Evolutionary conservation across 176 grass and related monocot genomes (phyloP), one percentile per base, ranked within the genome.

Genomic region (Puccinellia tenuiflora): DNA sequence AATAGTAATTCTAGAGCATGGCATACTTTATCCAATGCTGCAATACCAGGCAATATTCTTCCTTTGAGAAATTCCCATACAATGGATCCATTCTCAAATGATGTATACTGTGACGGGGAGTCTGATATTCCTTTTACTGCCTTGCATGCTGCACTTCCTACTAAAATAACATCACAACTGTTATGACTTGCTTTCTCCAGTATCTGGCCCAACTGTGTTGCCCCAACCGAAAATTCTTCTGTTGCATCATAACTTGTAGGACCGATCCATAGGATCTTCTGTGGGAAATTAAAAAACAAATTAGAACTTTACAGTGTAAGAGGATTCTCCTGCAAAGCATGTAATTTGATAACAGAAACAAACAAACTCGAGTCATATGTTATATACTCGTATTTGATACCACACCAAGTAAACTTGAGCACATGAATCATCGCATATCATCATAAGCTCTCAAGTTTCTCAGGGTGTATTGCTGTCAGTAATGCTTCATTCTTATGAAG

Each of bases 61-160:
- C 92, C 92, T 93, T 92, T 94, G 34, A 98, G 90, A 69, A 95
- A 98, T 73, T 98, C 92, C 95, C 88, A 98, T 71, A 95, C 84
- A 82, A 90, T 85, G 80, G 88, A 86, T 50, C 85, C 75, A 84
- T 86, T 95, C 81, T 84, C 81, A 63, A 93, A 90, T 79, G 83
- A 38, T 64, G 45, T 77, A 85, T 80, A 92, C 64, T 79, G 79
- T 18, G 79, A 86, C 69, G 35, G 84, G 31, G 28, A 82, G 84
- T 65, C 77, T 21, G 67, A 66, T 42, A 81, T 90, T 65, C 79
- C 76, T 85, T 64, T 65, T 53, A 98, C 65, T 73, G 88, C 79
- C 38, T 90, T 88, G 86, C 90, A 94, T 76, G 88, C 86, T 88
- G 82, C 81, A 81, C 24, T 77, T 25, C 96, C 92, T 21, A 91